Base-by-base conservation (phyloP, 306 rosid species). In the Sindora glabra region DNA sequence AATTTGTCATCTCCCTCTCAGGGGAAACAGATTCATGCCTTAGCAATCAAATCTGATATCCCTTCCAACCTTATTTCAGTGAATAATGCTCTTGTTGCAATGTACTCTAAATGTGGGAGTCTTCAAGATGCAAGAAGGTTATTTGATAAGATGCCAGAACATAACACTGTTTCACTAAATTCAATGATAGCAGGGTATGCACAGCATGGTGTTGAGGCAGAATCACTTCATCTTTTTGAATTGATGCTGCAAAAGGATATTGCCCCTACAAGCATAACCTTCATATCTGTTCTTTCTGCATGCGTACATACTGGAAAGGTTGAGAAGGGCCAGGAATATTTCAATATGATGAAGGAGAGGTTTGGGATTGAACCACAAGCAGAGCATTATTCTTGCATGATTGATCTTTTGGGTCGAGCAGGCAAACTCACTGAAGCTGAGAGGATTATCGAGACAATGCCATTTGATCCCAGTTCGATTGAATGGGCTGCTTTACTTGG, bases 91-190 rank as follows among this genome's bases (percentile, higher is more conserved):
- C 74, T 90, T 29, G 59, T 90, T 32, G 73, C 95, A 17, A 84
- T 90, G 97, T 90, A 90, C 78, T 82, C 94, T 3, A 87, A n/a
- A 69, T 87, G 94, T 15, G 94, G 97, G 56, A 84, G 78, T 70
- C 85, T 84, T 51, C 67, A 50, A 40, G 94, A 84, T 75, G 90
- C 90, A 3, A 86, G 82, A 71, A 82, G 58, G 79, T 25, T 86
- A 24, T 90, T 86, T 63, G 82, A 86, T 69, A 68, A 60, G 32
- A 89, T 89, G 95, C 77, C 73, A 1, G 87, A 83, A 68, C 83
- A 74, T 40, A 87, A 90, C 68, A 62, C 72, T 0, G 85, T 85
- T 39, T 78, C 89, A 1, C 67, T 83, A 47, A 89, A 86, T 62
- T 83, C 97, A 3, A 86, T 83, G 87, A 89, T 86, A 32, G 86